Percentiles rank a stretch among this genome's conserved stretches.
These are phyloP conservation scores for Pontederia paniculata DNA, from an alignment of 176 grass and related monocot genomes.

Conservation along the genomic window DNA sequence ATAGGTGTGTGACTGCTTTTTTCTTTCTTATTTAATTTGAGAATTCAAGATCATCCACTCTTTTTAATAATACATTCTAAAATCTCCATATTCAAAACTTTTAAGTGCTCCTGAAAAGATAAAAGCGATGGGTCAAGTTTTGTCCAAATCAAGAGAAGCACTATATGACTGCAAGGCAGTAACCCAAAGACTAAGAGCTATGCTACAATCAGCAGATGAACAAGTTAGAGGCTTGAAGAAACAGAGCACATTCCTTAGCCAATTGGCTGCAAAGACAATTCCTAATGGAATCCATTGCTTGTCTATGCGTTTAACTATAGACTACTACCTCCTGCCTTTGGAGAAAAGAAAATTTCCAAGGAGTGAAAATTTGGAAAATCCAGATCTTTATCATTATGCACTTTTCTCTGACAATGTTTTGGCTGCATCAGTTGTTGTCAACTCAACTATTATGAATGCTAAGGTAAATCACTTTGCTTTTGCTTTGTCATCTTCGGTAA, in stretches of 20 bases:
- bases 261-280: constrained; percentile 97
- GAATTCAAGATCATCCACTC: constrained; percentile 8
- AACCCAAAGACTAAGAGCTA: constrained; percentile 70
- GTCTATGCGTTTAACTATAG: constrained; percentile 85
- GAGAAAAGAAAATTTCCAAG: constrained; percentile 61
- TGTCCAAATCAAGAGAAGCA: constrained; percentile 79
- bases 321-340: constrained; percentile 77
- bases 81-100: constrained; percentile 16
- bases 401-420: constrained; percentile 98
- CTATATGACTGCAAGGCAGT: constrained; percentile 74
- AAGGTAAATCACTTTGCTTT: constrained; percentile 40
- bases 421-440: constrained; percentile 93
- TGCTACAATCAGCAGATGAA: constrained; percentile 96
- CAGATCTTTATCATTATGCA: constrained; percentile 83
- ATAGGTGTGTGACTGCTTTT: constrained; percentile 33
- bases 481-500: background rate
- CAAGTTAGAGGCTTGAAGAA: constrained; percentile 96
- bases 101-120: constrained; percentile 65
- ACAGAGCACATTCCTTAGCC: constrained; percentile 91
- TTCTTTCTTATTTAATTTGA: background rate
- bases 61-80: constrained; percentile 17
- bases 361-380: constrained; percentile 82
- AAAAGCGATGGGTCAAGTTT: constrained; percentile 83
- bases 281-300: constrained; percentile 97
- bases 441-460: constrained; percentile 96